Base-by-base conservation (phyloP, 192 early-diverging fungal genomes). In the Mortierella alpina region DNA sequence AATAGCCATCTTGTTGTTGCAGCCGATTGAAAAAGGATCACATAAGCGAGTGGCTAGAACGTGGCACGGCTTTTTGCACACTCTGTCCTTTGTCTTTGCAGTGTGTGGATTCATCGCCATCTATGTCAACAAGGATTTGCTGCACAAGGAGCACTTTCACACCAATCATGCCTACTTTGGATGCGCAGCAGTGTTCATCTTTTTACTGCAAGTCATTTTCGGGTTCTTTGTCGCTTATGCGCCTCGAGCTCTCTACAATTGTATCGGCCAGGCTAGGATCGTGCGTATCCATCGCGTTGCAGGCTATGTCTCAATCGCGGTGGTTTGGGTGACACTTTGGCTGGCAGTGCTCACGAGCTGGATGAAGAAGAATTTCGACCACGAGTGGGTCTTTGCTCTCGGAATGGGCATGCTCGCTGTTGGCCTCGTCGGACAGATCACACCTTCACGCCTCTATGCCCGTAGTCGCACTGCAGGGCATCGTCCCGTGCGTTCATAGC, bases 341-440 rank as follows among this genome's bases (percentile, higher is more conserved):
- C 20, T 72, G 45, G 51, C 42, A 7, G 66, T 68, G 7, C 23
- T 80, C 47, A 68, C 77, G 10, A 80, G 63, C 48, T 80, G 77
- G 77, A 68, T 80, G 70, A 61, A 68, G 48, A 72, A 39, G 18
- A 80, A 80, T 55, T 80, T 80, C 63, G 42, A 72, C 15, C 51
- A 80, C n/a, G 55, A 68, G 31, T 80, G 70, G 69, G 14, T 80
- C 31, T 80, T 80, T 59, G 65, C 66, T 8, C 45, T 80, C 18
- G 69, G 58, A n/a, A 9, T 63, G 23, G 70, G 70, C 10, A 80
- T 80, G 77, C 31, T 68, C 20, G 69, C 77, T 2, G 77, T 80
- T 5, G 77, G 77, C 0, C 18, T 66, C 5, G 64, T 79, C 4
- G 77, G 77, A 2, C 77, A 80, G 60, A 64, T 72, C 54, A 80